Percentiles rank a stretch among this genome's conserved stretches.
Evolutionary conservation across 1,139 yeast species (phyloP).

Genomic region (Meyerozyma athensensis): DNA sequence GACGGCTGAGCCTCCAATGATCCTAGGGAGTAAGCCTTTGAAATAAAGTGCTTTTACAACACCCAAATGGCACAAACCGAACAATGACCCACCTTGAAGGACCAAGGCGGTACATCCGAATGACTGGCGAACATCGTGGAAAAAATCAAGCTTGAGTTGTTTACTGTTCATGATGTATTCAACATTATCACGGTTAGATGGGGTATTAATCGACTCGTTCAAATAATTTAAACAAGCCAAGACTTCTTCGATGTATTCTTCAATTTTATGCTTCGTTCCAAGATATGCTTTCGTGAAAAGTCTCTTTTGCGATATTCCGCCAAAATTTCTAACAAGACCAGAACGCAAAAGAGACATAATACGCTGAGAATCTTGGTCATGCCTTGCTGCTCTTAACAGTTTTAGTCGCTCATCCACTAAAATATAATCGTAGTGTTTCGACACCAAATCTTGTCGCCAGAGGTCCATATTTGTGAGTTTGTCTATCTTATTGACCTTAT

Average conservation of each 20-base stretch:
- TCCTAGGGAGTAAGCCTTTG: conserved; percentile 72
- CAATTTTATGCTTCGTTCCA: conserved; percentile 86
- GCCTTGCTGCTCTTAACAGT: conserved; percentile 58
- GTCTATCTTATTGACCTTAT: conserved; percentile 57
- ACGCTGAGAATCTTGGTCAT: conserved; percentile 49
- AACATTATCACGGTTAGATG: conserved; percentile 21
- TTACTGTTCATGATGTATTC: conserved; percentile 43
- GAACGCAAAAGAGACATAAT: conserved; percentile 73
- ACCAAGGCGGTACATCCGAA: conserved; percentile 88
- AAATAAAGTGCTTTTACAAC: conserved; percentile 77
- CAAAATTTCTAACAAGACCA: conserved; percentile 83
- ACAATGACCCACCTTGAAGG: conserved; percentile 89
- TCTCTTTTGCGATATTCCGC: conserved; percentile 79
- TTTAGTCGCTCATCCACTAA: conserved; percentile 72
- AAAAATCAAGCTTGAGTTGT: conserved; percentile 73
- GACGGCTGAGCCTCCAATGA: conserved; percentile 89
- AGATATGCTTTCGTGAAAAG: conserved; percentile 76
- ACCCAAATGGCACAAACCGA: conserved; percentile 91
- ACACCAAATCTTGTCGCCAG: conserved; percentile 84
- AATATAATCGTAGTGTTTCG: conserved; percentile 78
- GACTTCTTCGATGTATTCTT: conserved; percentile 79
- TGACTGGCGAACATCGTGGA: conserved; percentile 85
- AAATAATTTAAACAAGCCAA: conserved; percentile 60
- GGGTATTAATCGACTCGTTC: conserved; percentile 32
- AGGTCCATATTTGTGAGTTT: conserved; percentile 63